A percentile compares a stretch with the other conserved stretches of the same genome.
Evolutionary conservation across 2,329 filamentous ascomycete genomes (phyloP).

Genomic region (Colletotrichum simmondsii): DNA sequence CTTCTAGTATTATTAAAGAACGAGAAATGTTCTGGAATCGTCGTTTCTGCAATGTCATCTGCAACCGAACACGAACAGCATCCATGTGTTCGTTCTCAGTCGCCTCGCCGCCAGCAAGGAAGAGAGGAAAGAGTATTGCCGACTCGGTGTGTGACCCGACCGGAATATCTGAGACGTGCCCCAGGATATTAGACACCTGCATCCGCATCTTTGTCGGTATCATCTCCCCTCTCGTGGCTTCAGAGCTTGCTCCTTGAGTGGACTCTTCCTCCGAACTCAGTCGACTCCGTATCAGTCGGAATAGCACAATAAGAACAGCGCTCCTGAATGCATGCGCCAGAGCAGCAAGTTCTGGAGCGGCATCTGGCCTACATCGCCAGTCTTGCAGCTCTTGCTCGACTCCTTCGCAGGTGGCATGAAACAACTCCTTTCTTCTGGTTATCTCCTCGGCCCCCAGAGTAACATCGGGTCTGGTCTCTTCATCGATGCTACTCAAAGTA

Average conservation of each 20-base stretch:
- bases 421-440: not conserved
- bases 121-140: conserved; percentile 30
- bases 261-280: not conserved
- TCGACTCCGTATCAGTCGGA: conserved; percentile 12
- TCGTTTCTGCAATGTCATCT: conserved; percentile 26
- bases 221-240: not conserved
- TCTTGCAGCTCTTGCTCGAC: conserved; percentile 24
- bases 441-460: not conserved
- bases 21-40: conserved; percentile 22
- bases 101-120: conserved; percentile 31
- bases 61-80: conserved; percentile 11
- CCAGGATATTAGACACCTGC: conserved; percentile 17
- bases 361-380: conserved; percentile 19
- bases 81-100: conserved; percentile 21
- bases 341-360: conserved; percentile 9
- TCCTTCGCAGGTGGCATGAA: not conserved
- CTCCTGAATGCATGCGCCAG: conserved; percentile 23
- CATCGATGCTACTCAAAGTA: conserved; percentile 14
- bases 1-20: conserved; percentile 10
- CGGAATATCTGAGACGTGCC: conserved; percentile 16
- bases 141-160: conserved; percentile 28
- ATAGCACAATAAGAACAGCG: conserved; percentile 20
- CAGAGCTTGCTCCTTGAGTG: not conserved
- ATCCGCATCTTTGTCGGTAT: conserved; percentile 26
- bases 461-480: conserved; percentile 2